Evolutionary conservation across 2,329 filamentous ascomycete species (phyloP).

Genomic region (Stylonectria norvegica): DNA sequence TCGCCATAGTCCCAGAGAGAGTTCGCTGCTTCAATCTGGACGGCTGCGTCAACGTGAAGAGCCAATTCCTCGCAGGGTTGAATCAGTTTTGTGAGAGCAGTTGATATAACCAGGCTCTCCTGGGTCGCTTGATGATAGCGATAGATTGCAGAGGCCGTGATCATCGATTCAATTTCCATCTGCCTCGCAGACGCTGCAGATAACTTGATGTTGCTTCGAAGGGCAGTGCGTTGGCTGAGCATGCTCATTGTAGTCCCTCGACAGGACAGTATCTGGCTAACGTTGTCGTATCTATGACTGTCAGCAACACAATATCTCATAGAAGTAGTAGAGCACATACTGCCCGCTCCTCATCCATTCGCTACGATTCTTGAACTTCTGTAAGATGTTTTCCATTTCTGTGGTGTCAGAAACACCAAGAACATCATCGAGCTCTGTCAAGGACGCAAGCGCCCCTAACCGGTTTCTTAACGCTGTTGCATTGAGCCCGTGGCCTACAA

Average conservation of each 20-base stretch:
- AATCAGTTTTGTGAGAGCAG: slow-evolving; percentile 77
- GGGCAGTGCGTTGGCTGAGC: slow-evolving; percentile 64
- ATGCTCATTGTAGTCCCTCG: slow-evolving; percentile 80
- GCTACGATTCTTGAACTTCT: slow-evolving; percentile 61
- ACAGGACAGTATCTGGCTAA: slow-evolving; percentile 76
- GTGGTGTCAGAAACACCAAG: slow-evolving; percentile 57
- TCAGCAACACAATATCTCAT: slow-evolving; percentile 6
- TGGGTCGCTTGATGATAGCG: slow-evolving; percentile 79
- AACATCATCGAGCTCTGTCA: slow-evolving; percentile 80
- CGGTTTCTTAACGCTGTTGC: slow-evolving; percentile 52
- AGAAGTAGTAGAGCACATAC: slow-evolving; percentile 45
- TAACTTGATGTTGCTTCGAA: slow-evolving; percentile 60
- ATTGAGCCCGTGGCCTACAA: slow-evolving; percentile 49
- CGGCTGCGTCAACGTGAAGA: slow-evolving; percentile 70
- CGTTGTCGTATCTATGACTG: slow-evolving; percentile 62
- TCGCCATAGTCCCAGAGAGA: slow-evolving; percentile 95
- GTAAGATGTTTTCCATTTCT: slow-evolving; percentile 60
- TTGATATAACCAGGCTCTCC: slow-evolving; percentile 81
- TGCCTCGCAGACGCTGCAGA: slow-evolving; percentile 62
- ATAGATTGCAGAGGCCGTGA: slow-evolving; percentile 71
- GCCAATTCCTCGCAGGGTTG: slow-evolving; percentile 65
- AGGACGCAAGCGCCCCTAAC: slow-evolving; percentile 62
- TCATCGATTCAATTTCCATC: slow-evolving; percentile 72
- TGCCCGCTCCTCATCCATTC: slow-evolving; percentile 80
- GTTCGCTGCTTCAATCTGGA: slow-evolving; percentile 79